Evolutionary conservation across 495 filamentous ascomycete species (phyloP).

Genomic region (Daldinia grandis): DNA sequence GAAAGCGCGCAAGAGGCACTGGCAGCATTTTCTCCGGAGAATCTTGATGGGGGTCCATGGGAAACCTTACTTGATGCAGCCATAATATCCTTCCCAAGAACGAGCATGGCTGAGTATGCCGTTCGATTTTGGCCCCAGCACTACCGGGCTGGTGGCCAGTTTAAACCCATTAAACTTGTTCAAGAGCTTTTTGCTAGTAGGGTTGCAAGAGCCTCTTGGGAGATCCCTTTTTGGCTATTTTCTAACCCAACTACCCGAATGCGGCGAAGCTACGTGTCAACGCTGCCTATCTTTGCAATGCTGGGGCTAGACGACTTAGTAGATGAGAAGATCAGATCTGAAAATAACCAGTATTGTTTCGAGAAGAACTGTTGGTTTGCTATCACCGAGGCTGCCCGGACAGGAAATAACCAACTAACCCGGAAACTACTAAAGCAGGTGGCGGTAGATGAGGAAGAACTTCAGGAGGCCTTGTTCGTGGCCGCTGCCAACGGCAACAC

Average conservation of each 20-base stretch:
- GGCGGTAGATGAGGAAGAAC: background rate
- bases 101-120: background rate
- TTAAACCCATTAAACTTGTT: background rate
- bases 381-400: background rate
- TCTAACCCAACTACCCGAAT: background rate
- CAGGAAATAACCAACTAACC: background rate
- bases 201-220: background rate
- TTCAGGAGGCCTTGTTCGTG: background rate
- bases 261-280: background rate
- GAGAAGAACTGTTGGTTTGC: background rate
- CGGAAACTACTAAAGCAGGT: background rate
- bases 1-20: background rate
- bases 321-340: background rate
- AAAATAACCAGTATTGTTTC: background rate
- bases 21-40: background rate
- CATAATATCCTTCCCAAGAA: background rate
- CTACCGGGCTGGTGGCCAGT: background rate
- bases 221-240: background rate
- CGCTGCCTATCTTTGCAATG: background rate
- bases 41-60: background rate
- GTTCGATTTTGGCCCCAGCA: background rate
- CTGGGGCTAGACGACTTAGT: background rate
- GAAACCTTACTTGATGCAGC: background rate
- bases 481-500: background rate
- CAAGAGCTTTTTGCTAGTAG: background rate